Percentiles rank a stretch among this genome's conserved stretches.
These are phyloP conservation scores for Yamadazyma conglobata DNA, from an alignment of 1,139 yeast species.

Conservation along the genomic window DNA sequence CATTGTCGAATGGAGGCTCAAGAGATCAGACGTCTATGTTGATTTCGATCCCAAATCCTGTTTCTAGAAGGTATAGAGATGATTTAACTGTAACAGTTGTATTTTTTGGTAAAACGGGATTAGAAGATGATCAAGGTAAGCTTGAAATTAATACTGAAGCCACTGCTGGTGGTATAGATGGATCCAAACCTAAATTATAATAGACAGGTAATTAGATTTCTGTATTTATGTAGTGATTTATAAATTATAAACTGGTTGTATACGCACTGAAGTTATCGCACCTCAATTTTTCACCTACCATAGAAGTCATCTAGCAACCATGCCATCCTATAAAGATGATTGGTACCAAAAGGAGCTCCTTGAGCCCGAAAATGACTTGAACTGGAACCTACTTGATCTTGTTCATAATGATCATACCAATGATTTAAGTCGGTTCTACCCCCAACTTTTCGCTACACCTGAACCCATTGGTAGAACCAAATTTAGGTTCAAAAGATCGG, in stretches of 20 bases:
- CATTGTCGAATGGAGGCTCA: constrained; percentile 84
- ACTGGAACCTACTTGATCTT: constrained; percentile 59
- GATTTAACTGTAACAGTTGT: constrained; percentile 95
- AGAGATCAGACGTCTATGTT: constrained; percentile 84
- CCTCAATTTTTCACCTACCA: too few species aligned
- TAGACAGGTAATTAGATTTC: too few species aligned
- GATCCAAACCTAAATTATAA: constrained; percentile 48
- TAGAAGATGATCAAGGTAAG: constrained; percentile 44
- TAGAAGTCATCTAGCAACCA: too few species aligned
- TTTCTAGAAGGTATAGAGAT: constrained; percentile 88
- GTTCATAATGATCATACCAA: constrained; percentile 45
- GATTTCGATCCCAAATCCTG: constrained; percentile 89
- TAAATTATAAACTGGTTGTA: too few species aligned
- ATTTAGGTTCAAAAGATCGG: constrained; percentile 63
- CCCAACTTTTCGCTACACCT: constrained; percentile 49
- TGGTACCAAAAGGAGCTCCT: constrained; percentile 28
- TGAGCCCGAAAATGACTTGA: constrained; percentile 47
- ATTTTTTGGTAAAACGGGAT: constrained; percentile 65
- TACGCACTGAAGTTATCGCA: too few species aligned
- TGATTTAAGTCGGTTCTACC: constrained; percentile 29
- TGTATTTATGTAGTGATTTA: too few species aligned
- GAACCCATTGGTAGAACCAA: constrained; percentile 52
- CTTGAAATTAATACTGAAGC: constrained; percentile 54
- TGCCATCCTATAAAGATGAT: background rate
- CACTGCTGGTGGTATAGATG: constrained; percentile 52